Percentiles rank a stretch among this genome's conserved stretches.
Evolutionary conservation across 2,329 filamentous ascomycete genomes (phyloP).

Genomic region (Tolypocladium sp.): DNA sequence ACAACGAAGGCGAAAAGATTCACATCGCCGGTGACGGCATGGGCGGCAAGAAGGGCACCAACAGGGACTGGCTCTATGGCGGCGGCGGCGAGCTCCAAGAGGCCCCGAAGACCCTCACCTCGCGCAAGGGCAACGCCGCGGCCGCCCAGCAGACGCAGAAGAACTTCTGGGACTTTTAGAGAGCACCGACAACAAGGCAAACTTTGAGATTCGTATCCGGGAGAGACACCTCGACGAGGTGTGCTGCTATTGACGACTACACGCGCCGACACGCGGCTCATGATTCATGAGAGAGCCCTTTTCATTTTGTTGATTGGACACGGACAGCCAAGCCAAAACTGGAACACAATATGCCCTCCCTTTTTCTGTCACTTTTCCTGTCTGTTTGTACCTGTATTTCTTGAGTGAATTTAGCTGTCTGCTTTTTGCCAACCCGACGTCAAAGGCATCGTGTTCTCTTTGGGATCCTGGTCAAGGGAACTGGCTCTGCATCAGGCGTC

Average conservation of each 20-base stretch:
- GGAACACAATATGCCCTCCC: background rate
- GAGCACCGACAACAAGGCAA: constrained; percentile 4
- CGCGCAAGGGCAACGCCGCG: constrained; percentile 20
- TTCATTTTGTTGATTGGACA: constrained; percentile 3
- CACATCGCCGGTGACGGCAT: constrained; percentile 52
- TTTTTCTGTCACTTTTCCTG: background rate
- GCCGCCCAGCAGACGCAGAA: constrained; percentile 9
- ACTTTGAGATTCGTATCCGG: constrained; percentile 2
- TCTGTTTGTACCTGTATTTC: constrained; percentile 1
- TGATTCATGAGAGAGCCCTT: constrained; percentile 18
- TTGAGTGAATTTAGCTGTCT: background rate
- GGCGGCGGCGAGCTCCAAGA: constrained; percentile 37
- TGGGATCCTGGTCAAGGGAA: background rate
- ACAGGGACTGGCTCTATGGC: constrained; percentile 50
- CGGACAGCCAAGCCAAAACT: background rate
- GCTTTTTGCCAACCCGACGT: background rate
- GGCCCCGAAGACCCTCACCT: constrained; percentile 14
- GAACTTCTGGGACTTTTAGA: constrained; percentile 39
- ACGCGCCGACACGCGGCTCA: constrained; percentile 22
- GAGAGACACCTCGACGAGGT: background rate
- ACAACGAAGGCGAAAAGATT: constrained; percentile 34
- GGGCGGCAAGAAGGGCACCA: constrained; percentile 47
- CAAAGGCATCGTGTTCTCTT: background rate
- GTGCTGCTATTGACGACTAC: constrained; percentile 12
- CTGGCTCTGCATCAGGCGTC: background rate